Conservation (phyloP, 768 basidiomycete genomes). For the Hortiboletus campestris region DNA sequence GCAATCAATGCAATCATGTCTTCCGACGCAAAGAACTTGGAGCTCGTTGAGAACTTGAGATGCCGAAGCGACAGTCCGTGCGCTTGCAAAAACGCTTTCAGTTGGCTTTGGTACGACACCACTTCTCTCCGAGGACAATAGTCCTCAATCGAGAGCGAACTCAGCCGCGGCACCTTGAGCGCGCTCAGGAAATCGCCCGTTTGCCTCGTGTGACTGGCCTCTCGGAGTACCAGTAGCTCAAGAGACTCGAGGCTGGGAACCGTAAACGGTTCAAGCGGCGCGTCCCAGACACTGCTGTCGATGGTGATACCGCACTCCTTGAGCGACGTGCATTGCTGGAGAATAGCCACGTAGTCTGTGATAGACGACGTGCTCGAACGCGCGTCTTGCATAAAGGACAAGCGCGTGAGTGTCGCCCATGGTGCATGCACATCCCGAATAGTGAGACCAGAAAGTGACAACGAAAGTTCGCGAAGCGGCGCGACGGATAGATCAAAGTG, state of each 20-base stretch:
- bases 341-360: conserved; percentile 17
- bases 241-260: conserved; percentile 20
- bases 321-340: conserved; percentile 22
- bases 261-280: conserved; percentile 9
- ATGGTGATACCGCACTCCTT: conserved; percentile 20
- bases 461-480: conserved; percentile 11
- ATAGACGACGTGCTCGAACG: conserved; percentile 19
- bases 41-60: conserved; percentile 18
- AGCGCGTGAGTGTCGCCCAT: conserved; percentile 20
- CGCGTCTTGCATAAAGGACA: conserved; percentile 27
- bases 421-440: conserved; percentile 13
- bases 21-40: conserved; percentile 15
- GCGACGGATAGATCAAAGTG: conserved; percentile 15
- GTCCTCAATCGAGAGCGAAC: conserved; percentile 18
- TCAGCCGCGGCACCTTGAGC: conserved; percentile 18
- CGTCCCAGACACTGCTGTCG: conserved; percentile 6
- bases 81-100: conserved; percentile 16
- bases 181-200: conserved; percentile 13
- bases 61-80: conserved; percentile 12
- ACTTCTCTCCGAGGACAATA: conserved; percentile 11
- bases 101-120: conserved; percentile 10
- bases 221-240: conserved; percentile 15
- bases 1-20: conserved; percentile 16
- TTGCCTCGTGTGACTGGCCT: conserved; percentile 18
- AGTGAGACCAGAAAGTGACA: conserved; percentile 22